Evolutionary conservation across 2,329 filamentous ascomycete genomes (phyloP), one percentile per base, ranked within the genome.

Genomic region (Rhinocladiella similis): DNA sequence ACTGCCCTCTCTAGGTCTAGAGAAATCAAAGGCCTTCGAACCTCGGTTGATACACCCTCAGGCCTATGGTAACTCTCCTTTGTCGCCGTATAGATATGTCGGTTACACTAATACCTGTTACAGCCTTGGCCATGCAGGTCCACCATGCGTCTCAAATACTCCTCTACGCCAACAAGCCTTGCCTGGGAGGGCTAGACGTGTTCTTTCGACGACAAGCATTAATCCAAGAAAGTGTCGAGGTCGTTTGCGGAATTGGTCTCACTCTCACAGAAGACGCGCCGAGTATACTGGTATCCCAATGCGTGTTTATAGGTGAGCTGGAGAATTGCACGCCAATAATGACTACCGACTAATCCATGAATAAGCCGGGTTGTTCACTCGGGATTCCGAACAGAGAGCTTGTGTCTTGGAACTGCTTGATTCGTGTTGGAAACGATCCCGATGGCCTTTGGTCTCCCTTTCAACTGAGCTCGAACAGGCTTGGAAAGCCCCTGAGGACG

Each of bases 191-290:
- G 46, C 14, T 29, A 12, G n/a, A 33, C 25, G 46, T 10, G 6
- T 48, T 48, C 19, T 20, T 33, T 25, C 43, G 20, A 39, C 38
- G 20, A 12, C 27, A 43, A 9, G 10, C 7, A 7, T n/a, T 25
- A 25, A 50, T 27, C n/a, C n/a, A 33, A 22, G 54, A 49, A 16
- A 62, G 60, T 35, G 57, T 66, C 10, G 62, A 67, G 38, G 58
- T 56, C 18, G 63, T 69, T 10, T 68, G 66, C 59, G 66, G 67
- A 3, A 65, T 69, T 56, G 64, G 65, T 20, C 55, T 60, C 49
- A 63, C 61, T 0, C 41, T 67, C 5, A 66, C 60, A n/a, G 67
- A 68, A 46, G 52, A 60, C 25, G 58, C 36, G 5, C 41, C 53
- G 18, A 50, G 53, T 39, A 43, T 49, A 29, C n/a, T 50, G 25